A percentile compares a stretch with the other conserved stretches of the same genome.
Conservation (phyloP, 176 grass and related monocot species). For the Alloteropsis semialata region DNA sequence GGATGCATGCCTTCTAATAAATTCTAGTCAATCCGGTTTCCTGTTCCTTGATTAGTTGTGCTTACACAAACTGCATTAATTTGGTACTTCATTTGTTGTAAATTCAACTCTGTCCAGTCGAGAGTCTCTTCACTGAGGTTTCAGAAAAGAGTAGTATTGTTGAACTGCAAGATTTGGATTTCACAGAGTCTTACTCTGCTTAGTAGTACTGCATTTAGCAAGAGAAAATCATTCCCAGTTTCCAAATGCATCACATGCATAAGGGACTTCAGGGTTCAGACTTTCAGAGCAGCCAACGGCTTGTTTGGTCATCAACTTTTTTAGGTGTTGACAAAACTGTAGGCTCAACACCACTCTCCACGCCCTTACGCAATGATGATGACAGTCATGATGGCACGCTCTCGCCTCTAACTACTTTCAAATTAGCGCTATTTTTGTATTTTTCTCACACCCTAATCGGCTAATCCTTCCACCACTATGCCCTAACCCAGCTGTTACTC, state of each 20-base stretch:
- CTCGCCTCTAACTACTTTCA: not conserved
- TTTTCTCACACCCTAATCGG: not conserved
- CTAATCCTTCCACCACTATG: not conserved
- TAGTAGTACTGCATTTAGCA: not conserved
- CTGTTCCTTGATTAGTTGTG: not conserved
- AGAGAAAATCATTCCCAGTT: not conserved
- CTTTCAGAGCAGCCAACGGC: too few species aligned
- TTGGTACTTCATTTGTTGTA: not conserved
- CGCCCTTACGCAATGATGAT: constrained; percentile 32
- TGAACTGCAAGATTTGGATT: not conserved
- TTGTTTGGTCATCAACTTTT: not conserved
- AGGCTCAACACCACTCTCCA: constrained; percentile 15
- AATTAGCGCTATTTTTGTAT: not conserved
- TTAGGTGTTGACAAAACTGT: constrained; percentile 15
- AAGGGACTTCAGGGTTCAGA: not conserved
- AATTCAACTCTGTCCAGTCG: too few species aligned
- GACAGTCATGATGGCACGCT: not conserved
- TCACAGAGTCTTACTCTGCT: not conserved
- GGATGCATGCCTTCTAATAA: not conserved
- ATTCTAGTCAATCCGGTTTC: not conserved
- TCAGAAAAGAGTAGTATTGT: not conserved
- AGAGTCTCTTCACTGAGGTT: too few species aligned
- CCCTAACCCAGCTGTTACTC: constrained; percentile 17
- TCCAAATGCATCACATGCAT: not conserved
- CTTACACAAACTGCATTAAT: not conserved